Evolutionary conservation across 192 early-diverging fungal species (phyloP), one percentile per base, ranked within the genome.

Genomic region (Linnemannia elongata): DNA sequence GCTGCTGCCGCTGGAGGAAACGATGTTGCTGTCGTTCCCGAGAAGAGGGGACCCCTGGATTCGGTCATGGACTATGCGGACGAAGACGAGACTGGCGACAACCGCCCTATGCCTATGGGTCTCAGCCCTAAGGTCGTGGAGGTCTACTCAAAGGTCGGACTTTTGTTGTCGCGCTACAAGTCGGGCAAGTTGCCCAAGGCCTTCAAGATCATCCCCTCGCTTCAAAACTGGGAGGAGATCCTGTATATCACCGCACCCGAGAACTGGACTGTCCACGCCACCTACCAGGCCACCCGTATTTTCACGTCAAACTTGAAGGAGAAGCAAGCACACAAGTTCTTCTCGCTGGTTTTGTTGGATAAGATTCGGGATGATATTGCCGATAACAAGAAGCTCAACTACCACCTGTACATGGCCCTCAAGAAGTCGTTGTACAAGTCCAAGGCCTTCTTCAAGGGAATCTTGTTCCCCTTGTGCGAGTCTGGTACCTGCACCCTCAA

Each of bases 351-450:
- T 33, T 87, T 99, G 18, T 88, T 99, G 76, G 98, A 99, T 78
- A 95, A 94, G 76, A 96, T 99, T 44, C 91, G 98, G 66, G 96
- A 97, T 70, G 98, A 99, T 80, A 99, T 99, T 92, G 93, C 91
- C n/a, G 97, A 97, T 66, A 98, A 95, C 88, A 98, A 98, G 84
- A 99, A 98, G 89, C 92, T 99, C 77, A 98, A 99, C 90, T 98
- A 97, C 84, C 98, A 99, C 79, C 89, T 98, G 73, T 99, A 98
- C 88, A 95, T 99, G 94, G 92, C 98, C 12, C 90, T 99, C 71
- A 99, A 99, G 82, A 99, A 99, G 92, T 93, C 95, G 6, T 91
- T 99, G 44, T 99, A 98, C 90, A 99, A 99, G 91, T 97, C 97
- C 38, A 95, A 95, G 9, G 97, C 97, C 33, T 99, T 99, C 83